Evolutionary conservation across 2,329 filamentous ascomycete genomes (phyloP).

Genomic region (Sordariomycetes sp.): DNA sequence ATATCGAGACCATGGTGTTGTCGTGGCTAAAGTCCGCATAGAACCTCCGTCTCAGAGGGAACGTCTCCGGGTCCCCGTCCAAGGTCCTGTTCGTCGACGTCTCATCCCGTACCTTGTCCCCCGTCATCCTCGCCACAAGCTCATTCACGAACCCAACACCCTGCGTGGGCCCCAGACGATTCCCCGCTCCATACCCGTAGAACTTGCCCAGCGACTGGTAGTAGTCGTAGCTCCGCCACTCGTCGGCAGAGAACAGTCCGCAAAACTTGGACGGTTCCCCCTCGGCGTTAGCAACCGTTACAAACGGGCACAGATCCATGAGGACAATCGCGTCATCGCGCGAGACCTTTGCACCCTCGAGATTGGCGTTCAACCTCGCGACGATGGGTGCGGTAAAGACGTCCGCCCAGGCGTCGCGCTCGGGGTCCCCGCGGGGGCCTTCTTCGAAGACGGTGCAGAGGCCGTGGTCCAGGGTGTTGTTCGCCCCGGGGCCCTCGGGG

Average conservation of each 20-base stretch:
- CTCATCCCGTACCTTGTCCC: slow-evolving; percentile 51
- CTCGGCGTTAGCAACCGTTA: slow-evolving; percentile 53
- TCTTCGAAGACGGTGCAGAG: slow-evolving; percentile 59
- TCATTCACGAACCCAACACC: slow-evolving; percentile 84
- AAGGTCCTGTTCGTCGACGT: slow-evolving; percentile 71
- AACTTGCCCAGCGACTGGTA: slow-evolving; percentile 69
- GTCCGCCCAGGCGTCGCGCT: slow-evolving; percentile 43
- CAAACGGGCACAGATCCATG: slow-evolving; percentile 85
- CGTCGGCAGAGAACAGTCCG: slow-evolving; percentile 53
- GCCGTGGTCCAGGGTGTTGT: slow-evolving; percentile 73
- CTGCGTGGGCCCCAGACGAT: slow-evolving; percentile 68
- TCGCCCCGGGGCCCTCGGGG: slow-evolving; percentile 49
- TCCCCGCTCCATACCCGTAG: slow-evolving; percentile 69
- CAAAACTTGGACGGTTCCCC: slow-evolving; percentile 58
- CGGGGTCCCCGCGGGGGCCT: slow-evolving; percentile 33
- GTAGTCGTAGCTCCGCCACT: slow-evolving; percentile 76
- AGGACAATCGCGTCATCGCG: slow-evolving; percentile 50
- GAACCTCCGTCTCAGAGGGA: slow-evolving; percentile 54
- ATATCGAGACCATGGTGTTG: slow-evolving; percentile 70
- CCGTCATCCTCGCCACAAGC: slow-evolving; percentile 67
- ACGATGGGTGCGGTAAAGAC: slow-evolving; percentile 56
- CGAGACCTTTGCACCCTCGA: slow-evolving; percentile 55
- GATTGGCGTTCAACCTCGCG: slow-evolving; percentile 52
- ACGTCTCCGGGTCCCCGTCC: slow-evolving; percentile 52
- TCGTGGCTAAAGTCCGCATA: slow-evolving; percentile 93